Evolutionary conservation across 2,329 filamentous ascomycete genomes (phyloP).

Genomic region (Pyricularia sp.): DNA sequence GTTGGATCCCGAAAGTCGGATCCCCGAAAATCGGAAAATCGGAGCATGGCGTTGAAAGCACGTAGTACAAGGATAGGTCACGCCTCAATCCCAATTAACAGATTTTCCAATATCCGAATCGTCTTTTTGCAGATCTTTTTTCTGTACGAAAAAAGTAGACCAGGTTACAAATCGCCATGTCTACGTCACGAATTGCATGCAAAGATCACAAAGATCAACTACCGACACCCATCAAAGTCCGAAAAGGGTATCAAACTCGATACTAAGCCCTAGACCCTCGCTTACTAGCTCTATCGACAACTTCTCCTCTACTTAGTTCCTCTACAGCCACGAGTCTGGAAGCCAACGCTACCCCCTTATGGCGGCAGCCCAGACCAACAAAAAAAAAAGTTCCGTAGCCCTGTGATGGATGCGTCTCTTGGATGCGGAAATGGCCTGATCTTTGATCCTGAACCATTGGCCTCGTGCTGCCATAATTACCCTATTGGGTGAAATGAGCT

Average conservation of each 20-base stretch:
- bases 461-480: neutral
- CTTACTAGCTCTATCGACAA: neutral
- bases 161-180: neutral
- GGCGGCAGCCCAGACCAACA: neutral
- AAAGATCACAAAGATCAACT: no score
- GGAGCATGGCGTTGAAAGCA: neutral
- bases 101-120: neutral
- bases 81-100: neutral
- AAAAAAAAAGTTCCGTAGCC: neutral
- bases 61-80: neutral
- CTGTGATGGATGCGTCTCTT: neutral
- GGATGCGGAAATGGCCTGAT: neutral
- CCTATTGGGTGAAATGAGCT: neutral
- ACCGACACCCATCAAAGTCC: no score
- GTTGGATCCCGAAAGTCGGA: neutral
- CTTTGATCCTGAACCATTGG: neutral
- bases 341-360: neutral
- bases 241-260: neutral
- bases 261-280: neutral
- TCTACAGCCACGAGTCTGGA: neutral
- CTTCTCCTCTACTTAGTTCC: neutral
- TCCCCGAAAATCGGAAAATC: no score
- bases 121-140: neutral
- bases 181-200: neutral
- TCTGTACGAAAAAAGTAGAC: neutral